A percentile compares a stretch with the other conserved stretches of the same genome.
These are phyloP conservation scores for Rugonectria rugulosa DNA, from an alignment of 2,329 filamentous ascomycete species.

Conservation along the genomic window DNA sequence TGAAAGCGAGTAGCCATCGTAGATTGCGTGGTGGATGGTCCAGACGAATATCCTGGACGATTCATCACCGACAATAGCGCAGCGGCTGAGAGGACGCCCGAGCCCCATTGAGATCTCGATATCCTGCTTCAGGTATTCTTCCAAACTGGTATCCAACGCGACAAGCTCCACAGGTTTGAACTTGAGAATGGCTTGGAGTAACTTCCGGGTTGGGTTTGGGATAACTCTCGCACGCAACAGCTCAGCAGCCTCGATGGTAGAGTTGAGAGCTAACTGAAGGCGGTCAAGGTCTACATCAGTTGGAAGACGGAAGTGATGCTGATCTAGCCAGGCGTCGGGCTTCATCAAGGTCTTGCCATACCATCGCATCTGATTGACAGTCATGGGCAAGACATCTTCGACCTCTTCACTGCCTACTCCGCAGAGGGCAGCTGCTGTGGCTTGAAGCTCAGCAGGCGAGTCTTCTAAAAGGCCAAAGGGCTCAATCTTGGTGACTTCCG, in stretches of 20 bases:
- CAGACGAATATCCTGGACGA: not conserved
- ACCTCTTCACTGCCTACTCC: not conserved
- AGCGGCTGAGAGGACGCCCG: not conserved
- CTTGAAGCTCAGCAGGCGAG: not conserved
- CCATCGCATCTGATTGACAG: conserved; percentile 1
- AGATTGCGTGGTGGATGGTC: not conserved
- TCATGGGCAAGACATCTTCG: conserved; percentile 1
- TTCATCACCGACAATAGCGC: not conserved
- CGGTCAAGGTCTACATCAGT: not conserved
- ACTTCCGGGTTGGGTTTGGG: not conserved
- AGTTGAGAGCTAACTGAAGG: not conserved
- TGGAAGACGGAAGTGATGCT: not conserved
- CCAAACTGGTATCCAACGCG: not conserved
- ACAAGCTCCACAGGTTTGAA: not conserved
- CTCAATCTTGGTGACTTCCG: not conserved
- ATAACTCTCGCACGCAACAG: not conserved
- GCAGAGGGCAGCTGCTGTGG: not conserved
- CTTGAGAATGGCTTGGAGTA: not conserved
- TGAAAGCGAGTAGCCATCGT: conserved; percentile 1
- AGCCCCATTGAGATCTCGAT: not conserved
- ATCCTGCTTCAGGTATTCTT: not conserved
- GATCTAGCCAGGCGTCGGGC: not conserved
- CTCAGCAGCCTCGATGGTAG: not conserved
- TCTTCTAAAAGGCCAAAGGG: not conserved
- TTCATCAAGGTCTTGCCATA: not conserved